Evolutionary conservation across 495 filamentous ascomycete genomes (phyloP).

Genomic region (Aspergillus homomorphus): DNA sequence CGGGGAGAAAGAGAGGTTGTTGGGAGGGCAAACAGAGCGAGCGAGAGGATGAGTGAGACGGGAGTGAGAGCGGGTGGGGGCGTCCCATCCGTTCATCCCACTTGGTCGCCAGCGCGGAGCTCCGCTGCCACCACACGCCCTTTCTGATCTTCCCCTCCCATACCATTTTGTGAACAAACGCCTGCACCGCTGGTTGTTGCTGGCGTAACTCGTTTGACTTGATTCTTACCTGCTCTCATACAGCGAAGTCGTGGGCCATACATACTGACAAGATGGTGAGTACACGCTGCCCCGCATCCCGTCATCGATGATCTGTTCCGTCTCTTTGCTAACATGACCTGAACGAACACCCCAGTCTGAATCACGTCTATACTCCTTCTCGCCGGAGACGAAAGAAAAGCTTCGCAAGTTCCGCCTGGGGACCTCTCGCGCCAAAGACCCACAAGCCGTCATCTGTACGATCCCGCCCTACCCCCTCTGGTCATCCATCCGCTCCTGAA

Average conservation of each 20-base stretch:
- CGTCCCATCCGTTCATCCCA: background rate
- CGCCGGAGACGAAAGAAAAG: constrained; percentile 76
- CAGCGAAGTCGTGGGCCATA: background rate
- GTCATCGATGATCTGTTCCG: too few species aligned
- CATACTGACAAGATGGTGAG: constrained; percentile 17
- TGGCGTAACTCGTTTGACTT: background rate
- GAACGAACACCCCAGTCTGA: constrained; percentile 65
- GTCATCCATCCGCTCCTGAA: background rate
- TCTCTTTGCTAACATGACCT: constrained; percentile 9
- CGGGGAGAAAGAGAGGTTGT: constrained; percentile 1
- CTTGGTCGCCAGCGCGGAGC: background rate
- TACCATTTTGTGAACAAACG: background rate
- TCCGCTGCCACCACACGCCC: background rate
- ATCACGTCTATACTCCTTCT: constrained; percentile 89
- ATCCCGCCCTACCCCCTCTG: constrained; percentile 15
- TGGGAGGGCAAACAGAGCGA: background rate
- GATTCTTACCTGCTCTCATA: too few species aligned
- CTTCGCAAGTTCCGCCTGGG: constrained; percentile 89
- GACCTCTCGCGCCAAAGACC: constrained; percentile 81
- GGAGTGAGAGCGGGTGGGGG: background rate
- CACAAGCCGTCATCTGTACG: constrained; percentile 93
- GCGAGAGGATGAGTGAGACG: background rate
- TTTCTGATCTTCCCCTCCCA: background rate
- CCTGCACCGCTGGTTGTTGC: background rate
- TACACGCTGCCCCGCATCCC: constrained; percentile 13